Base-by-base conservation (phyloP, 2,329 filamentous ascomycete species). In the Lecanicillium sp. region DNA sequence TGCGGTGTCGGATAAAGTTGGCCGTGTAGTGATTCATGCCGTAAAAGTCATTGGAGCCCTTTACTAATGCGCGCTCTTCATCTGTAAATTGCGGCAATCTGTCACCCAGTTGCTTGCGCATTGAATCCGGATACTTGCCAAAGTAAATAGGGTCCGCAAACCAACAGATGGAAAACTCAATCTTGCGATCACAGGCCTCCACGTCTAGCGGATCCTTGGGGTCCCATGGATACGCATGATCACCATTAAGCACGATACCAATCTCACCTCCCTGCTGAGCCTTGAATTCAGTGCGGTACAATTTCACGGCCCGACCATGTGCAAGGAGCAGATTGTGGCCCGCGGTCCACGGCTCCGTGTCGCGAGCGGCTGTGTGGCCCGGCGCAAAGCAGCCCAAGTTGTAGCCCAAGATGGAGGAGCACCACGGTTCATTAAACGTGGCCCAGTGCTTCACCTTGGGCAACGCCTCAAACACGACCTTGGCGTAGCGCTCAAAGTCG, bases 1-100 rank as follows among this genome's bases (percentile, higher is more conserved):
- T 70, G 53, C 78, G 76, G 63, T 89, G 80, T 58, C 79, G 80
- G 64, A 94, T 80, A 64, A 85, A 94, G 70, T 92, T 85, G 54
- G 85, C 83, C 36, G 85, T 89, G 69, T 94, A 94, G 70, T 88
- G 83, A 69, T 94, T 94, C 85, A 90, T 90, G 59, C 85, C 87
- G 61, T 94, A 94, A 63, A 94, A 94, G 67, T 94, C 87, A 59
- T 92, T 92, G 56, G 81, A 86, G n/a, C 84, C 85, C 53, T 82
- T 71, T 33, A 94, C 78, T n/a, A 92, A 68, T 3, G 75, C 75
- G 17, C 68, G 60, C 55, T 94, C 85, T 48, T 85, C 83, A 1
- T 71, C 60, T 0, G 83, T 87, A 59, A 85, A 92, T 32, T 69
- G 66, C 5, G 87, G 87, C 34, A 94, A 72, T 12, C 85, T 78